phyloP scores from a whole-genome alignment of 805 yeast genomes.

The Maudiozyma barnettii region DNA sequence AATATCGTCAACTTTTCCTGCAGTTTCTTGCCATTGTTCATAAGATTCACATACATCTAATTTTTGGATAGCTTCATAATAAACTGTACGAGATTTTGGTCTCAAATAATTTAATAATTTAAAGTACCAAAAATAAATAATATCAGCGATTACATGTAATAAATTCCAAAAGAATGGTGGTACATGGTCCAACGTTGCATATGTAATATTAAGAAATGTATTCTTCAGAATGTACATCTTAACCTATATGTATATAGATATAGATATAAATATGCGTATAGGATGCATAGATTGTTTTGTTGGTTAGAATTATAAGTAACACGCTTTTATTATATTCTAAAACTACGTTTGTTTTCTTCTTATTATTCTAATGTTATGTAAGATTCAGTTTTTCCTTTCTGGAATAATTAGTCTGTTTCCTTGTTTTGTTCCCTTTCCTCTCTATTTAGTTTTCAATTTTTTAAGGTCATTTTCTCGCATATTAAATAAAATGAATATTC shows the following conservation, averaged over 20 bases:
- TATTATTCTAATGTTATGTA: not conserved
- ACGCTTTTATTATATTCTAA: no score
- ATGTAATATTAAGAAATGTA: slow-evolving; percentile 19
- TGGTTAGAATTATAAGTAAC: no score
- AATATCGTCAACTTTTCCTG: slow-evolving; percentile 39
- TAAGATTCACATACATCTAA: slow-evolving; percentile 46
- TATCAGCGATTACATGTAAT: slow-evolving; percentile 34
- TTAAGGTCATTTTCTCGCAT: no score
- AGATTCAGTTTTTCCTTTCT: no score
- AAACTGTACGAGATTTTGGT: slow-evolving; percentile 24
- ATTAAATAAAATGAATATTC: no score
- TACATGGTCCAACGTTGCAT: slow-evolving; percentile 30
- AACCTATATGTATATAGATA: no score
- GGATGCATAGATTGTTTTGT: no score
- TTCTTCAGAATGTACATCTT: slow-evolving; percentile 8
- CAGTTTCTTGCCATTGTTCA: slow-evolving; percentile 60
- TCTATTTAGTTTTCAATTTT: no score
- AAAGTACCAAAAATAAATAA: slow-evolving; percentile 33
- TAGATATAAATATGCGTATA: not conserved
- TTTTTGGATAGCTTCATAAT: slow-evolving; percentile 38
- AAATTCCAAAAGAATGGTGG: slow-evolving; percentile 36
- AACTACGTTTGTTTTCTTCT: not conserved
- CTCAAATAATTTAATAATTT: slow-evolving; percentile 20
- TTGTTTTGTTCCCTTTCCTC: no score
- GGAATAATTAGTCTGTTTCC: no score